phyloP scores from a whole-genome alignment of 805 yeast genomes.

The Saccharomycopsis oosterbeekiorum region DNA sequence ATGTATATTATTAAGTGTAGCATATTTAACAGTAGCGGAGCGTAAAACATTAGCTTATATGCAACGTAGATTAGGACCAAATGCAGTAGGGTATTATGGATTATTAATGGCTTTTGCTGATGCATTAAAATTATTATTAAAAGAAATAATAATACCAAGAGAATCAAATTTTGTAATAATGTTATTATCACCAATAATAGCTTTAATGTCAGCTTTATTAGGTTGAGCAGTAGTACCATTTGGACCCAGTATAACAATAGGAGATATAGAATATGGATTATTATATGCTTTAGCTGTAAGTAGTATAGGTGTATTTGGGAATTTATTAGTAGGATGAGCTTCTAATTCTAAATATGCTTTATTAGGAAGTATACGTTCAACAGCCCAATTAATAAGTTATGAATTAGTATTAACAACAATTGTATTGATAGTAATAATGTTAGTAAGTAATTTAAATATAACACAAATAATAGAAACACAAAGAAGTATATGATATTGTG shows the following conservation, averaged over 20 bases:
- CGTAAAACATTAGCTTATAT: too few relatives aligned
- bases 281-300: conserved; percentile 18
- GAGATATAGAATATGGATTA: conserved; percentile 16
- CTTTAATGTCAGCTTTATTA: conserved; percentile 19
- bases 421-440: conserved; percentile 7
- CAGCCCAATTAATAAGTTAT: conserved; percentile 20
- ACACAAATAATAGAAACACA: conserved; percentile 9
- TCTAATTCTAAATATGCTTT: conserved; percentile 19
- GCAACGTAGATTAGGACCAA: too few relatives aligned
- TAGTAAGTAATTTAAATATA: conserved; percentile 13
- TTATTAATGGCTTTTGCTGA: too few relatives aligned
- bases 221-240: conserved; percentile 18
- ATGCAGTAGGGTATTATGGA: too few relatives aligned
- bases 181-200: conserved; percentile 17
- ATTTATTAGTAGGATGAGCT: conserved; percentile 18
- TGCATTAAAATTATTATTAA: too few relatives aligned
- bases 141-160: too few relatives aligned
- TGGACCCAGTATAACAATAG: conserved; percentile 14
- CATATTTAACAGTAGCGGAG: too few relatives aligned
- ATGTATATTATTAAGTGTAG: conserved; percentile 13
- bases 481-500: conserved; percentile 4
- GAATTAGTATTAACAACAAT: conserved; percentile 21
- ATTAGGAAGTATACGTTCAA: conserved; percentile 20
- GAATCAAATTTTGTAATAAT: conserved; percentile 9
- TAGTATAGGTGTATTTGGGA: conserved; percentile 19